phyloP scores from a whole-genome alignment of 1,284 basidiomycete species.

The Phenoliferia sp. region DNA sequence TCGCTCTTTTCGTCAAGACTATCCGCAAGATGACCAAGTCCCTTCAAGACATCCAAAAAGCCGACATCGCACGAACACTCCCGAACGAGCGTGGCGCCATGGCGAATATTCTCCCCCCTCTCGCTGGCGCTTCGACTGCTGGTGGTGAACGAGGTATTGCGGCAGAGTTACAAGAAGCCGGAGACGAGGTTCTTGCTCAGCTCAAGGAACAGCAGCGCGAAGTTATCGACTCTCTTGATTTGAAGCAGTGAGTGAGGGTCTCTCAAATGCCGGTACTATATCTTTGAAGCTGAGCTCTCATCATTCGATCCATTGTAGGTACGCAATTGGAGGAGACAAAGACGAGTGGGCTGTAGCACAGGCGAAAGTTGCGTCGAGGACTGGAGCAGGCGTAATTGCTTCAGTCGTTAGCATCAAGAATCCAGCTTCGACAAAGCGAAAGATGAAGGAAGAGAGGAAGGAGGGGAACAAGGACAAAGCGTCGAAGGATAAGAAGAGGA shows the following conservation, averaged over 20 bases:
- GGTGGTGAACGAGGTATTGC: conserved; percentile 44
- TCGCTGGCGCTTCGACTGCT: neutral
- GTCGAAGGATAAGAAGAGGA: conserved; percentile 6
- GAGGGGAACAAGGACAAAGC: conserved; percentile 39
- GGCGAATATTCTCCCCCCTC: neutral
- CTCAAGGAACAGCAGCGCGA: conserved; percentile 57
- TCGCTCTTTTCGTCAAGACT: conserved; percentile 89
- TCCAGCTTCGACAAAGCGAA: conserved; percentile 55
- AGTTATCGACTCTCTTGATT: conserved; percentile 76
- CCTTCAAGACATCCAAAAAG: conserved; percentile 75
- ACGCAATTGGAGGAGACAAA: conserved; percentile 61
- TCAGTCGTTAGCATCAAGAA: conserved; percentile 73
- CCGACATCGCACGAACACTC: conserved; percentile 52
- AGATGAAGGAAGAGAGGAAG: conserved; percentile 39
- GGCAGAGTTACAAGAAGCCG: conserved; percentile 63
- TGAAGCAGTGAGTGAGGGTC: conserved; percentile 64
- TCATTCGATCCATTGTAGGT: conserved; percentile 49
- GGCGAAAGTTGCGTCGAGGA: conserved; percentile 57
- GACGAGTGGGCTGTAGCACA: conserved; percentile 60
- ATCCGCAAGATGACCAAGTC: conserved; percentile 77
- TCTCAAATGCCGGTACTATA: neutral
- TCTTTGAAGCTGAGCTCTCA: neutral
- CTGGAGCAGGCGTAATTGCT: conserved; percentile 49
- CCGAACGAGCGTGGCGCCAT: conserved; percentile 24
- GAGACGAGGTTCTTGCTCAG: conserved; percentile 47